Evolutionary conservation across 495 filamentous ascomycete genomes (phyloP).

Genomic region (Hypoxylon perforatum): DNA sequence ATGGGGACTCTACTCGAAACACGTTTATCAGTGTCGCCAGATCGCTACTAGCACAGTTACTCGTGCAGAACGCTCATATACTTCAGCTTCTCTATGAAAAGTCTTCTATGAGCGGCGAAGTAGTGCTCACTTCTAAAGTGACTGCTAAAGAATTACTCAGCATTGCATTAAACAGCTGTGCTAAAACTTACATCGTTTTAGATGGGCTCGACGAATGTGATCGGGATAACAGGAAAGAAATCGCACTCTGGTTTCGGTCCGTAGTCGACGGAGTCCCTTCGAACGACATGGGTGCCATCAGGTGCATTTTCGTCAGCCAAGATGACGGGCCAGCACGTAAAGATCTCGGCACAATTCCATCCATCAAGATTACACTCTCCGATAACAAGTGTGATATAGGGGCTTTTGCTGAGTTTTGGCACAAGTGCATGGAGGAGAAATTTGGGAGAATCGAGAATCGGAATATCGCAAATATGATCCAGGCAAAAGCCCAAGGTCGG

Average conservation of each 20-base stretch:
- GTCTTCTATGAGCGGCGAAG: constrained; percentile 27
- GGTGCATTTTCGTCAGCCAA: constrained; percentile 22
- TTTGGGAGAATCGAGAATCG: neutral
- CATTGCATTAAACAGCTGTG: constrained; percentile 21
- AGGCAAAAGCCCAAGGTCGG: constrained; percentile 43
- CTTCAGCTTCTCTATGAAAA: constrained; percentile 44
- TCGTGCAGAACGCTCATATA: constrained; percentile 37
- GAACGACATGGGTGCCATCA: neutral
- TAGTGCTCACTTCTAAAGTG: constrained; percentile 24
- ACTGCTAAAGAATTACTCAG: constrained; percentile 36
- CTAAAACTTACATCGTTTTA: constrained; percentile 41
- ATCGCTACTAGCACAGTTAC: constrained; percentile 45
- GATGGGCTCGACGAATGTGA: constrained; percentile 54
- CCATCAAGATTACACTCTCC: constrained; percentile 6
- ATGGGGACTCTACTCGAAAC: constrained; percentile 33
- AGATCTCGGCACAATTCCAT: constrained; percentile 1
- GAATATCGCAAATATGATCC: constrained; percentile 43
- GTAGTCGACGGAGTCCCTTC: constrained; percentile 15
- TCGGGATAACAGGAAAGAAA: constrained; percentile 25
- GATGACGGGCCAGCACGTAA: constrained; percentile 15
- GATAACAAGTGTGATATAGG: constrained; percentile 7
- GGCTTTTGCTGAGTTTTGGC: neutral
- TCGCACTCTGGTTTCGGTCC: constrained; percentile 21
- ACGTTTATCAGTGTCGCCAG: constrained; percentile 38
- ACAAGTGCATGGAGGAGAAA: constrained; percentile 1